Evolutionary conservation across 306 rosid species (phyloP).

Genomic region (Phaseolus lunatus): DNA sequence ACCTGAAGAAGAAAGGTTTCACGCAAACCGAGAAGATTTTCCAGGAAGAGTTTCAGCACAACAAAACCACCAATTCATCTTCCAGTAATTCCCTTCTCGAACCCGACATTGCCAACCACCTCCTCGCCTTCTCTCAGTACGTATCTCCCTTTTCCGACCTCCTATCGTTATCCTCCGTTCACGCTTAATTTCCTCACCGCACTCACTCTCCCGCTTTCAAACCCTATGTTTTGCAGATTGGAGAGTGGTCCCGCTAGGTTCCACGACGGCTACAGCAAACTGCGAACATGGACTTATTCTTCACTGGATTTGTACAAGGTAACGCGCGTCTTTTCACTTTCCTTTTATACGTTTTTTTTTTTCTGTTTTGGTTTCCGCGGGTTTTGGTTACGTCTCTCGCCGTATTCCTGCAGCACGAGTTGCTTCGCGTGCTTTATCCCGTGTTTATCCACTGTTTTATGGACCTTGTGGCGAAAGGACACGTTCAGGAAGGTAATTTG

Average conservation of each 20-base stretch:
- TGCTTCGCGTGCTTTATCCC: slow-evolving; percentile 96
- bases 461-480: slow-evolving; percentile 98
- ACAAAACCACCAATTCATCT: slow-evolving; percentile 47
- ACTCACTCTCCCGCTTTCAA: neutral
- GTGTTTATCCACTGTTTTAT: slow-evolving; percentile 94
- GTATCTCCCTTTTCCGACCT: neutral
- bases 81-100: slow-evolving; percentile 52
- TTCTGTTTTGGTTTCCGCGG: neutral
- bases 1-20: slow-evolving; percentile 78
- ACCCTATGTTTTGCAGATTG: slow-evolving; percentile 51
- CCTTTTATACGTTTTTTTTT: neutral
- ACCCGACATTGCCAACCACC: slow-evolving; percentile 69
- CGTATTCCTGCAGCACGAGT: slow-evolving; percentile 75
- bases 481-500: slow-evolving; percentile 81
- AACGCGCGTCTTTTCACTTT: neutral
- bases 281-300: slow-evolving; percentile 83
- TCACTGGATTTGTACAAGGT: slow-evolving; percentile 92
- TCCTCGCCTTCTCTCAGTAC: slow-evolving; percentile 72
- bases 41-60: slow-evolving; percentile 66
- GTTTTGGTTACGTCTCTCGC: slow-evolving; percentile 9
- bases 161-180: neutral
- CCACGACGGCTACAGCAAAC: slow-evolving; percentile 84
- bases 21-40: slow-evolving; percentile 75
- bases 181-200: neutral
- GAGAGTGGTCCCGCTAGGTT: slow-evolving; percentile 80